Evolutionary conservation across 495 filamentous ascomycete species (phyloP).

Genomic region (Penicillium bovifimosum): DNA sequence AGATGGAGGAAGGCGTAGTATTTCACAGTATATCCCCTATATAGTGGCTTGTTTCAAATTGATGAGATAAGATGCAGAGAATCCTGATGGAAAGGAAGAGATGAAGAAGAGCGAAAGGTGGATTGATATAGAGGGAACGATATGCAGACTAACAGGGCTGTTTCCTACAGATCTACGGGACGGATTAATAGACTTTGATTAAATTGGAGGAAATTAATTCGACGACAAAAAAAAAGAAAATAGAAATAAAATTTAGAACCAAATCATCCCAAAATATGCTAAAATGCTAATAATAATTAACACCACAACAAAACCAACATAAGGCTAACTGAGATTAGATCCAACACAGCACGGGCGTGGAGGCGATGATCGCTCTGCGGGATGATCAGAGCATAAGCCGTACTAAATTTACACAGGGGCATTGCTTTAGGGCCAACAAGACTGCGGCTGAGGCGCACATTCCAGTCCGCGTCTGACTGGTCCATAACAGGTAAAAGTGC

Average conservation of each 20-base stretch:
- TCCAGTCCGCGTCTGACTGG: neutral
- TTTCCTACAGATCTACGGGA: constrained; percentile 23
- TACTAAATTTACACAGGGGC: constrained; percentile 16
- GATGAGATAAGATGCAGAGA: neutral
- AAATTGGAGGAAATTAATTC: constrained; percentile 15
- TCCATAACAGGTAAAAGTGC: neutral
- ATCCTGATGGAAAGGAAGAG: neutral
- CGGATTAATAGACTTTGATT: constrained; percentile 21
- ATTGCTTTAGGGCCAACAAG: constrained; percentile 1
- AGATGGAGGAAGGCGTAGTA: neutral
- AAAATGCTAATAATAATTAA: constrained; percentile 2
- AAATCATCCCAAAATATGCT: neutral
- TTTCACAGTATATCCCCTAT: neutral
- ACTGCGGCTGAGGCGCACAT: constrained; percentile 25
- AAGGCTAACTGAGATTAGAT: constrained; percentile 18
- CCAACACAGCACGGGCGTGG: constrained; percentile 24
- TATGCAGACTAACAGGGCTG: constrained; percentile 14
- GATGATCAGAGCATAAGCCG: constrained; percentile 27
- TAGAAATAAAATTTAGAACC: constrained; percentile 6
- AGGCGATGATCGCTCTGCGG: constrained; percentile 25
- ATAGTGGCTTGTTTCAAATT: neutral
- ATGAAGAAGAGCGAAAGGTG: constrained; percentile 22
- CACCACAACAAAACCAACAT: constrained; percentile 19
- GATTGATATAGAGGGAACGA: constrained; percentile 26
- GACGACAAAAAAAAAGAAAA: constrained; percentile 6